Evolutionary conservation across 257 asterid species (phyloP).

Genomic region (Verbascum thapsus): DNA sequence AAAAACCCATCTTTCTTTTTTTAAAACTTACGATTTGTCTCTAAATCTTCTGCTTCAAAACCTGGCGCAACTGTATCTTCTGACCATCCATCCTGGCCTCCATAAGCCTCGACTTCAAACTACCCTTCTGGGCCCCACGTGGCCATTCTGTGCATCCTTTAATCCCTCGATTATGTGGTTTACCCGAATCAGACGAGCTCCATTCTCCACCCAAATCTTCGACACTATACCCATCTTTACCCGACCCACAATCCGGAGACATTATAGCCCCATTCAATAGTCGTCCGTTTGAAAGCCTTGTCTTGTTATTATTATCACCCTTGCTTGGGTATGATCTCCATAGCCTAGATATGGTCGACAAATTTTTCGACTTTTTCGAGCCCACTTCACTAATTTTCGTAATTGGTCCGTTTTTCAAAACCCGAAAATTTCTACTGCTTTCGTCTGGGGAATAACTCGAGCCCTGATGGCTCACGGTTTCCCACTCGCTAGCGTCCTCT

Average conservation of each 20-base stretch:
- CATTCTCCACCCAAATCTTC: slow-evolving; percentile 44
- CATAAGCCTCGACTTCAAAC: slow-evolving; percentile 62
- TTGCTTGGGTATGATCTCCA: slow-evolving; percentile 54
- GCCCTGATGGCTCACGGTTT: slow-evolving; percentile 73
- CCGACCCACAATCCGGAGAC: slow-evolving; percentile 48
- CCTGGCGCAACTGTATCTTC: slow-evolving; percentile 68
- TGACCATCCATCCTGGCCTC: slow-evolving; percentile 64
- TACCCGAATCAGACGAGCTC: slow-evolving; percentile 49
- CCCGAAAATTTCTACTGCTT: slow-evolving; percentile 40
- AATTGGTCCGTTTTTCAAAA: slow-evolving; percentile 40
- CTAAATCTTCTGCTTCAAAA: slow-evolving; percentile 66
- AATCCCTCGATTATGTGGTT: slow-evolving; percentile 51
- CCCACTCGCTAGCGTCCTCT: slow-evolving; percentile 76
- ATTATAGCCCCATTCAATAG: slow-evolving; percentile 39
- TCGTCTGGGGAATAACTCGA: slow-evolving; percentile 62
- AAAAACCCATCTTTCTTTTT: background rate
- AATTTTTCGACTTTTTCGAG: slow-evolving; percentile 46
- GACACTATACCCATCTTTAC: slow-evolving; percentile 44
- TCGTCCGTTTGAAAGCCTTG: slow-evolving; percentile 43
- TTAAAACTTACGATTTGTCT: background rate
- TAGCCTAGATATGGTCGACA: slow-evolving; percentile 52
- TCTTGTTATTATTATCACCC: slow-evolving; percentile 53
- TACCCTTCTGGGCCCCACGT: slow-evolving; percentile 48
- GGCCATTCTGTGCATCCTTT: slow-evolving; percentile 78
- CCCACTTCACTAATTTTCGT: slow-evolving; percentile 49